Percentiles rank a stretch among this genome's conserved stretches.
phyloP scores from a whole-genome alignment of 169 alveolate species.

The Cryptosporidium ryanae region DNA sequence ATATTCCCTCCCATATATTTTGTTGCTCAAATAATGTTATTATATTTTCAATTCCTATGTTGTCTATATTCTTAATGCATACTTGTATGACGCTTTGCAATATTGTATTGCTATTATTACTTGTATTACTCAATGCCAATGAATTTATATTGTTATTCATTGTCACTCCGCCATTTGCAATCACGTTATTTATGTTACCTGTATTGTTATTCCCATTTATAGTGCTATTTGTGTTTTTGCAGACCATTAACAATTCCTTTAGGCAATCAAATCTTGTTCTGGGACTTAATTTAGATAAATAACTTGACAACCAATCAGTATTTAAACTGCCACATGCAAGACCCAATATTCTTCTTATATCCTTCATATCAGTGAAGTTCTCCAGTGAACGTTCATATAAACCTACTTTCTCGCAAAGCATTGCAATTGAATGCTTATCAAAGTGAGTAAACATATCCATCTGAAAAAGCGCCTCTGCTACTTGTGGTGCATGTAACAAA shows the following conservation, averaged over 20 bases:
- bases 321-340: conserved; percentile 71
- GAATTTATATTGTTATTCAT: conserved; percentile 2
- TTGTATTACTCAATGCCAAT: conserved; percentile 5
- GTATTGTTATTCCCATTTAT: neutral
- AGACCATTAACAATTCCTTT: conserved; percentile 39
- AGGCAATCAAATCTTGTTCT: conserved; percentile 76
- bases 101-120: conserved; percentile 87
- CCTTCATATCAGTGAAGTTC: conserved; percentile 92
- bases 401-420: conserved; percentile 97
- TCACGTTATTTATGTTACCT: neutral
- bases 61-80: conserved; percentile 91
- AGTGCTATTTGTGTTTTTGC: conserved; percentile 8
- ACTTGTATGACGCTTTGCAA: conserved; percentile 89
- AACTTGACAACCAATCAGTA: conserved; percentile 82
- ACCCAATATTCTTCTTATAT: conserved; percentile 92
- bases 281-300: conserved; percentile 80
- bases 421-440: conserved; percentile 95
- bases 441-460: conserved; percentile 95
- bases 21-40: conserved; percentile 89
- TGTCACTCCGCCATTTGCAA: neutral
- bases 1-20: conserved; percentile 70
- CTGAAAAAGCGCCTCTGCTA: conserved; percentile 96
- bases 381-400: conserved; percentile 96
- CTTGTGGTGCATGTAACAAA: conserved; percentile 93
- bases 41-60: conserved; percentile 89